Conservation (phyloP, 2,329 filamentous ascomycete species). For the Penicillium occitanis region DNA sequence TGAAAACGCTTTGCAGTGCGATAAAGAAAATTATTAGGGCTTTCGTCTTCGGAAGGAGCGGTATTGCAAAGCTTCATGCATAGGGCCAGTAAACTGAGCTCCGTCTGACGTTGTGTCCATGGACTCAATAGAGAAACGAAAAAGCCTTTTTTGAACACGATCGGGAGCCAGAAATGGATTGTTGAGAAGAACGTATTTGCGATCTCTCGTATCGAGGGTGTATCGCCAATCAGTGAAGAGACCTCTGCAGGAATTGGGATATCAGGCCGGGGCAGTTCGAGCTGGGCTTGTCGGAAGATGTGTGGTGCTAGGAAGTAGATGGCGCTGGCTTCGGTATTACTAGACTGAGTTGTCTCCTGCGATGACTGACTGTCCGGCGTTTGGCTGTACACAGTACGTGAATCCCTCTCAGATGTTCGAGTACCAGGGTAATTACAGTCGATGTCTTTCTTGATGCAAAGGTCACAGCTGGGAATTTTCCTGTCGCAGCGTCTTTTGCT, state of each 20-base stretch:
- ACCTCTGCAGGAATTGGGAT: neutral
- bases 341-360: neutral
- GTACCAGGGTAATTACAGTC: neutral
- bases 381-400: neutral
- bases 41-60: neutral
- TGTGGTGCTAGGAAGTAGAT: conserved; percentile 1
- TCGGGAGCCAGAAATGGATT: neutral
- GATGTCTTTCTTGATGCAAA: neutral
- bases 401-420: neutral
- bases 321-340: neutral
- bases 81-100: neutral
- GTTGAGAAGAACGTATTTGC: neutral
- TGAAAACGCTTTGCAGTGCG: neutral
- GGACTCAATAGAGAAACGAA: neutral
- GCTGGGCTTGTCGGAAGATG: neutral
- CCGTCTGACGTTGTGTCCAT: neutral
- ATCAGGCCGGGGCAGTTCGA: neutral
- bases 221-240: neutral
- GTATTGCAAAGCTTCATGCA: conserved; percentile 4
- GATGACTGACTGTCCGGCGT: neutral
- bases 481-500: neutral
- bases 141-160: neutral
- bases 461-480: neutral
- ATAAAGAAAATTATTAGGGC: neutral
- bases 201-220: neutral